Evolutionary conservation across 1,139 yeast genomes (phyloP).

Genomic region (Suhomyces guaymorum): DNA sequence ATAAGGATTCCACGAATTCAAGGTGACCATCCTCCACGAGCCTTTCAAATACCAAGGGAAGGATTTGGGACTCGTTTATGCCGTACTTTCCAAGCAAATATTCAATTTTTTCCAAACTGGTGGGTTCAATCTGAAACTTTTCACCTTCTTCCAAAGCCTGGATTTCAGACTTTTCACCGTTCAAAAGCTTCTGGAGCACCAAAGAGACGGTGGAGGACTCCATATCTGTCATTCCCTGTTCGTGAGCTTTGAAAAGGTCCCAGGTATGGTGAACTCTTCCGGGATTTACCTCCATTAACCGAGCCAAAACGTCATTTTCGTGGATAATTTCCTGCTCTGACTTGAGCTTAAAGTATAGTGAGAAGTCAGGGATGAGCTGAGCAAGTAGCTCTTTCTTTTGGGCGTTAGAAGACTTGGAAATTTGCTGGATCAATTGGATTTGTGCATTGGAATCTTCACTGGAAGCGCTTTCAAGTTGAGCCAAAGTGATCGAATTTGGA

Average conservation of each 20-base stretch:
- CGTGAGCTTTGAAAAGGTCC: conserved; percentile 35
- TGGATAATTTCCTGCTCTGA: conserved; percentile 15
- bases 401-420: conserved; percentile 12
- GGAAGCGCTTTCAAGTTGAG: conserved; percentile 7
- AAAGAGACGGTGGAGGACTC: conserved; percentile 21
- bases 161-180: conserved; percentile 18
- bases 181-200: conserved; percentile 24
- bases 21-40: conserved; percentile 7
- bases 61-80: not conserved
- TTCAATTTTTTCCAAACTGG: conserved; percentile 11
- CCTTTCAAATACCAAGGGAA: conserved; percentile 5
- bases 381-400: conserved; percentile 15
- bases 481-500: conserved; percentile 15
- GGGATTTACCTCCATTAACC: conserved; percentile 37
- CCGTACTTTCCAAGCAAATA: conserved; percentile 8
- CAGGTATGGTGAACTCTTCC: conserved; percentile 41
- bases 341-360: conserved; percentile 31
- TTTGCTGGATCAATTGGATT: conserved; percentile 14
- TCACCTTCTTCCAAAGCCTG: conserved; percentile 8
- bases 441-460: conserved; percentile 8
- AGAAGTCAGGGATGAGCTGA: conserved; percentile 31
- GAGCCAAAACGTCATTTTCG: conserved; percentile 15
- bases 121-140: conserved; percentile 4
- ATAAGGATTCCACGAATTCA: conserved; percentile 4
- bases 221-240: too few relatives aligned